Base-by-base conservation (phyloP, 1,284 basidiomycete genomes). In the Papiliotrema terrestris region DNA sequence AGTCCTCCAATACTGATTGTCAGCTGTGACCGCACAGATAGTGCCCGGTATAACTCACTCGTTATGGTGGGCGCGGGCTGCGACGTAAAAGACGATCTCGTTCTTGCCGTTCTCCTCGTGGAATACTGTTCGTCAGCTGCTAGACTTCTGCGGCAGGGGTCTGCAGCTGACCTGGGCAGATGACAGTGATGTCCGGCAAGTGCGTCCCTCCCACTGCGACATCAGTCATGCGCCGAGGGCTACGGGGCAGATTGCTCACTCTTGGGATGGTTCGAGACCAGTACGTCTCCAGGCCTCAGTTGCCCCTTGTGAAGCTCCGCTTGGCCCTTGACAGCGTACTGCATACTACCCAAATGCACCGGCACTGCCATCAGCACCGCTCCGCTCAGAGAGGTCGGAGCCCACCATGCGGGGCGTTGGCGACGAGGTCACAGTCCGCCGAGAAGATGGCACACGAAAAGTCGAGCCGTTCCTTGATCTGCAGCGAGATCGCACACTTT, bases 371-470 rank as follows among this genome's bases (percentile, higher is more conserved):
- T 32, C 29, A 32, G 29, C 11, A 6, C 11, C 6, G 29, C 29
- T 11, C 11, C 29, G 29, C 29, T 32, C n/a, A 32, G 6, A 5
- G 6, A 5, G 29, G 11, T 11, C 11, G 29, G 11, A 6, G 11
- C 41, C 8, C 8, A 41, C 39, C 45, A 59, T 78, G 76, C 2
- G 80, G 79, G 0, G 80, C 81, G 54, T 81, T 81, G 48, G 79
- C 79, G 15, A 82, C 79, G 8, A 82, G 70, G 41, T 61, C 64
- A 20, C 67, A 67, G 11, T 79, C 75, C 0, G 80, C 77, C 14
- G 73, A 70, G 61, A 81, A 80, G 50, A 82, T 73, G 0, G 80
- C 79, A 56, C 80, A 78, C 5, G 65, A 69, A 26, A 78, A 80
- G 63, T 78, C 78, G 13, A 74, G 59, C 26, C 72, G 61, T 50